Conservation (phyloP, 192 early-diverging fungal genomes). For the Haplosporangium gracile region DNA sequence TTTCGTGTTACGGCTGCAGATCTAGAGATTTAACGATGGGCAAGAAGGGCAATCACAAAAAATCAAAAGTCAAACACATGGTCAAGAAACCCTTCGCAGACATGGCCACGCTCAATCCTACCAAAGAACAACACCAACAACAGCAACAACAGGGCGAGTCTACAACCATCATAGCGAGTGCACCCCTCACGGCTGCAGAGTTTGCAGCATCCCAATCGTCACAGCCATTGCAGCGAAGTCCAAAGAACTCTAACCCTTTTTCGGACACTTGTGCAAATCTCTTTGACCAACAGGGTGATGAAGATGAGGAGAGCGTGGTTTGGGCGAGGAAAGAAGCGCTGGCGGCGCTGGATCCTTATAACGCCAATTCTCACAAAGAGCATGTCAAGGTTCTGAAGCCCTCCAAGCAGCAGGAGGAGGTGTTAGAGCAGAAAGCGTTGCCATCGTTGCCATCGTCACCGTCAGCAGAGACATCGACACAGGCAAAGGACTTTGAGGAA, state of each 20-base stretch:
- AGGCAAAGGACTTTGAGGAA: neutral
- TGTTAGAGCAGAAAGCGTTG: too few relatives aligned
- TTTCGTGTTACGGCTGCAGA: too few relatives aligned
- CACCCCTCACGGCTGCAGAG: constrained; percentile 5
- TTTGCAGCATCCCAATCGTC: neutral
- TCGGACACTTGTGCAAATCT: neutral
- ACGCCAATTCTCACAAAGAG: constrained; percentile 11
- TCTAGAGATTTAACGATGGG: neutral
- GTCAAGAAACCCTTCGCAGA: neutral
- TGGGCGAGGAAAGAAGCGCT: constrained; percentile 33
- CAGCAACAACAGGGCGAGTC: neutral
- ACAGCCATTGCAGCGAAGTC: neutral
- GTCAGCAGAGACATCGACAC: neutral
- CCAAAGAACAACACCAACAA: neutral
- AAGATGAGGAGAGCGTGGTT: constrained; percentile 20
- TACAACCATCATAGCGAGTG: neutral
- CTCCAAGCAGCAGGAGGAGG: neutral
- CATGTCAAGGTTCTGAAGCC: constrained; percentile 32
- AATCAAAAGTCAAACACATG: neutral
- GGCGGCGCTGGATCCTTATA: constrained; percentile 30
- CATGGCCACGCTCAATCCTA: neutral
- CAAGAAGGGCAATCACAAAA: neutral
- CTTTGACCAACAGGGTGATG: neutral
- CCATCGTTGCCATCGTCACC: neutral
- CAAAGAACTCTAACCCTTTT: constrained; percentile 6